Percentiles rank a stretch among this genome's conserved stretches.
phyloP scores from a whole-genome alignment of 176 grass and related monocot genomes.

The Eleusine indica region DNA sequence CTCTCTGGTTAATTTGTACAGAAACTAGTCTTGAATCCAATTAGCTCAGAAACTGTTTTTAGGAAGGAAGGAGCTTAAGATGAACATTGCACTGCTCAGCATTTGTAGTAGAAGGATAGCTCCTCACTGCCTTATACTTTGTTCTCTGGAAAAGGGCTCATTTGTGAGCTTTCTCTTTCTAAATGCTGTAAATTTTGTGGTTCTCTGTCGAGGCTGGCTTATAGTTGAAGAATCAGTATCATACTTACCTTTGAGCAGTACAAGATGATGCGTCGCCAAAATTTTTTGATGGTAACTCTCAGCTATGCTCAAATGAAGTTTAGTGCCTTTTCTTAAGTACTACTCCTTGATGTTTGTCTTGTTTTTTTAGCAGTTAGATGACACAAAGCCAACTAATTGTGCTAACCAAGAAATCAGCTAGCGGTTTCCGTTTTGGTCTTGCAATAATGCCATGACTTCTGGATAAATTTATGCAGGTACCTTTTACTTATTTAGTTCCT shows the following conservation, averaged over 20 bases:
- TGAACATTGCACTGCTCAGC: conserved; percentile 25
- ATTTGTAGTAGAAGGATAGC: conserved; percentile 5
- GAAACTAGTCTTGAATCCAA: conserved; percentile 23
- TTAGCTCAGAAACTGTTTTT: conserved; percentile 33
- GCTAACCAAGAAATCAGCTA: conserved; percentile 42
- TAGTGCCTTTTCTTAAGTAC: background rate
- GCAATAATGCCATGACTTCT: conserved; percentile 18
- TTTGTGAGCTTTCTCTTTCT: background rate
- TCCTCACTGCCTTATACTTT: conserved; percentile 3
- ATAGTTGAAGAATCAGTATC: conserved; percentile 30
- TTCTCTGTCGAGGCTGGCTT: conserved; percentile 31
- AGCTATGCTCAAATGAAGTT: conserved; percentile 27
- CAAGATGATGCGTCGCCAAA: conserved; percentile 29
- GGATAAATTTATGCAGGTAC: conserved; percentile 55
- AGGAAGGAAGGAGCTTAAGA: conserved; percentile 27
- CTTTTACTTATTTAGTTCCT: conserved; percentile 12
- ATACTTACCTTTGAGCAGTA: conserved; percentile 21
- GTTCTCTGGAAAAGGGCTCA: conserved; percentile 2
- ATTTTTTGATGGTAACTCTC: conserved; percentile 50
- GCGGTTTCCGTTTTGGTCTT: conserved; percentile 34
- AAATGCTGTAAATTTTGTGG: conserved; percentile 47
- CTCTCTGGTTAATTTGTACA: conserved; percentile 45
- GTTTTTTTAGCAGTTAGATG: conserved; percentile 47
- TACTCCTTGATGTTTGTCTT: conserved; percentile 23
- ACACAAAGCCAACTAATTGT: conserved; percentile 30